A percentile compares a stretch with the other conserved stretches of the same genome.
Conservation (phyloP, 805 yeast genomes). For the Metschnikowia santaceciliae region DNA sequence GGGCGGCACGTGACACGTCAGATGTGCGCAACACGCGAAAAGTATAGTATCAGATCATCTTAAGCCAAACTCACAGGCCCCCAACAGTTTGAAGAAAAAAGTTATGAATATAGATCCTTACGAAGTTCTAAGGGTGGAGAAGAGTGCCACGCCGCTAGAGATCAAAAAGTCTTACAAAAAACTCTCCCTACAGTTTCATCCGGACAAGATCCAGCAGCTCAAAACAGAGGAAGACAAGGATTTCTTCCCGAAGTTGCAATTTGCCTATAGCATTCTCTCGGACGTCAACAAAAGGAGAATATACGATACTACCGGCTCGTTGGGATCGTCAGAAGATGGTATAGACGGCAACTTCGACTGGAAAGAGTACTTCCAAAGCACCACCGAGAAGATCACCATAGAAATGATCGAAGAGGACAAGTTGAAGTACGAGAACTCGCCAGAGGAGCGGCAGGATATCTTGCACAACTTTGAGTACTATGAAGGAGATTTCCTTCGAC, state of each 20-base stretch:
- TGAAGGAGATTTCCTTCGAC: slow-evolving; percentile 63
- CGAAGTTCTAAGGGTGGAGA: slow-evolving; percentile 42
- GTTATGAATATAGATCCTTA: slow-evolving; percentile 56
- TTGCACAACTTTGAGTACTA: slow-evolving; percentile 50
- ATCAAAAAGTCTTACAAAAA: slow-evolving; percentile 51
- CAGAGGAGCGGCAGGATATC: slow-evolving; percentile 62
- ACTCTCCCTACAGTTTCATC: slow-evolving; percentile 24
- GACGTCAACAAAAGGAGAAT: slow-evolving; percentile 52
- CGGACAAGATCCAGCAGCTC: slow-evolving; percentile 27
- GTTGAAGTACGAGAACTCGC: slow-evolving; percentile 55
- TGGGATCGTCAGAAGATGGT: slow-evolving; percentile 29
- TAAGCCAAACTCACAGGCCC: neutral
- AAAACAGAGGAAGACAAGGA: slow-evolving; percentile 19
- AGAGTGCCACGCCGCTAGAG: slow-evolving; percentile 43
- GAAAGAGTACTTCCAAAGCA: slow-evolving; percentile 51
- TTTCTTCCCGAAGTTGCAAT: slow-evolving; percentile 64
- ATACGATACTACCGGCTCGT: slow-evolving; percentile 69
- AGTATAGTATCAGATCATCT: neutral
- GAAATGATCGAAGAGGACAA: slow-evolving; percentile 70
- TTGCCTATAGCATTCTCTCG: slow-evolving; percentile 65
- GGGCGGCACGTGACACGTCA: neutral
- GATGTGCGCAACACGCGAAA: slow-evolving; percentile 2
- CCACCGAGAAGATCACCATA: slow-evolving; percentile 50
- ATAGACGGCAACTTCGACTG: slow-evolving; percentile 47
- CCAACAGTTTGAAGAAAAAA: neutral